Evolutionary conservation across 1,139 yeast genomes (phyloP), one percentile per base, ranked within the genome.

Genomic region (Sugiyamaella pinicola): DNA sequence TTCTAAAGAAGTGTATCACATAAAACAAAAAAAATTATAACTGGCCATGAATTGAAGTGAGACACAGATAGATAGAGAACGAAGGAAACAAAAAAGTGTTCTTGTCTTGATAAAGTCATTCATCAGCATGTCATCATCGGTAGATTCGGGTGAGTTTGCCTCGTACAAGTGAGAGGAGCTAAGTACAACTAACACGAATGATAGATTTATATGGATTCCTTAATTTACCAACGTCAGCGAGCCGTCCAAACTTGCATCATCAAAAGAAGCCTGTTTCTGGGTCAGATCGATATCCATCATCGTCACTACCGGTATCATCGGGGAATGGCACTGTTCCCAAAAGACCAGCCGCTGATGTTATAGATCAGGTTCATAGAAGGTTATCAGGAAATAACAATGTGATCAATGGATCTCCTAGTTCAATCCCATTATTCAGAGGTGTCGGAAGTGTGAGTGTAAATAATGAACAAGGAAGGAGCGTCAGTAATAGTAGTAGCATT

Each of bases 361-460:
- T 61, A 10, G 60, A 55, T 21, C 58, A 61, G 43, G 61, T 62
- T 22, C 64, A 61, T 19, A 52, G 61, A 13, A 49, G 65, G 17
- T 49, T 60, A 17, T 56, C 61, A 8, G 50, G 55, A 2, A 33
- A 41, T 42, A 10, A 45, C 13, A 28, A 26, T 13, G n/a, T 22
- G 12, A 18, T 42, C 47, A 19, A 26, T 49, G 42, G 47, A 33
- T 45, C 51, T 2, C 48, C 53, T 15, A 18, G 57, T 15, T 55
- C 60, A 4, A 59, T 59, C n/a, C 61, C 62, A 9, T 48, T 56
- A 46, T 49, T 53, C n/a, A 39, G 49, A 39, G 40, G 44, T 13
- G 26, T 31, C 4, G 38, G 44, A 6, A 38, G n/a, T n/a, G n/a
- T n/a, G n/a, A n/a, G n/a, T n/a, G n/a, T n/a, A 9, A 26, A 26